These are phyloP conservation scores for Zoysia pacifica DNA, from an alignment of 176 grass and related monocot genomes.

Conservation along the genomic window DNA sequence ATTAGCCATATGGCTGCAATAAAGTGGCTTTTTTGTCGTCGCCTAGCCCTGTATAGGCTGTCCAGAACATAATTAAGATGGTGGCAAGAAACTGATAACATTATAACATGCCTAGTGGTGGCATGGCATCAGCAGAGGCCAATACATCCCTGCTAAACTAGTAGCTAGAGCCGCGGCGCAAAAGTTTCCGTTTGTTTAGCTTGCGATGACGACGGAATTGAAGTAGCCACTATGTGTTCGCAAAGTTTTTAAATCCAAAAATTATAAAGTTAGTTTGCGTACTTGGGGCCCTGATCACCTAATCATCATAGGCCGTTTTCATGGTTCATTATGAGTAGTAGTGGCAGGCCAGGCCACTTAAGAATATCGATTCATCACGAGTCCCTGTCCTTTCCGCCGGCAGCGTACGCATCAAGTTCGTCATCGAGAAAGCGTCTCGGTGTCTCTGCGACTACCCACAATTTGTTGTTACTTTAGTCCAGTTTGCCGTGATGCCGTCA, in stretches of 20 bases:
- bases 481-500: too few relatives aligned
- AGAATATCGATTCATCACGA: slow-evolving; percentile 25
- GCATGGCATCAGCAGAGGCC: slow-evolving; percentile 29
- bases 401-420: not conserved
- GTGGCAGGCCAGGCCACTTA: not conserved
- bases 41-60: not conserved
- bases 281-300: not conserved
- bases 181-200: slow-evolving; percentile 19
- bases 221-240: too few relatives aligned
- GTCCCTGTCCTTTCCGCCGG: slow-evolving; percentile 20
- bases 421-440: slow-evolving; percentile 38
- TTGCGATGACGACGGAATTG: not conserved
- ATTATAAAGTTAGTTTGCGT: slow-evolving; percentile 8
- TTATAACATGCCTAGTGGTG: slow-evolving; percentile 29
- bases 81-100: not conserved
- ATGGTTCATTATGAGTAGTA: slow-evolving; percentile 15
- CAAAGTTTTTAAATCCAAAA: not conserved
- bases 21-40: slow-evolving; percentile 47
- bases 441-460: not conserved
- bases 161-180: not conserved
- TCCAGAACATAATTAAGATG: slow-evolving; percentile 24
- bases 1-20: slow-evolving; percentile 12
- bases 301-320: slow-evolving; percentile 26
- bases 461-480: too few relatives aligned
- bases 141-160: slow-evolving; percentile 21